Base-by-base conservation (phyloP, 805 yeast species). In the Candida peoriensis region DNA sequence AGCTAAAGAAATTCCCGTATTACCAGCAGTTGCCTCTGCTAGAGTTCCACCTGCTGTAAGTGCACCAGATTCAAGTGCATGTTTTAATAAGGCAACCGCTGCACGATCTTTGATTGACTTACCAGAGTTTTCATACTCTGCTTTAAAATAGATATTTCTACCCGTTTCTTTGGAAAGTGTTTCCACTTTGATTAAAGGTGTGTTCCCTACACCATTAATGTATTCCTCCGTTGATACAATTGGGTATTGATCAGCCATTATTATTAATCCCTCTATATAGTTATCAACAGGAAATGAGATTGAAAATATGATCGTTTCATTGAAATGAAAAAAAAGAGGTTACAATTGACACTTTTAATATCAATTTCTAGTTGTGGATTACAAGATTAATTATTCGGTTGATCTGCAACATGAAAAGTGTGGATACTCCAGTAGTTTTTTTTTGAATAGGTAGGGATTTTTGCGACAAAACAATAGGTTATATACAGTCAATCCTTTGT, bases 41-140 rank as follows among this genome's bases (percentile, higher is more conserved):
- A 85, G 72, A 10, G 76, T 63, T 42, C 84, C 89, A 2, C 79
- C 82, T 0, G 85, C 83, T 4, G 58, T 55, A 15, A 84, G 52
- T 6, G 58, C 49, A 1, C 84, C 84, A 24, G 52, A 41, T 6
- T 42, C 33, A 46, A 83, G 82, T 34, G 79, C 81, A 17, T 70
- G 72, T 34, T 75, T 61, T 10, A 84, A 74, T 22, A 84, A 74
- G 2, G 86, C 78, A 12, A 77, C 56, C 0, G 90, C 93, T 17
- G 86, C 87, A 24, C 95, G 61, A 50, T 85, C 95, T 47, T 85
- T 85, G 28, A 94, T 88, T 23, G 87, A 78, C 0, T 89, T 90
- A 1, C 85, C 95, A 0, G 95, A 93, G 48, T 85, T 85, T 30
- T 62, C 53, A 41, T 82, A 60, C 56, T 85, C 95, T 30, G 82